Percentiles rank a stretch among this genome's conserved stretches.
These are phyloP conservation scores for Claviceps sp. DNA, from an alignment of 2,329 filamentous ascomycete species.

Conservation along the genomic window DNA sequence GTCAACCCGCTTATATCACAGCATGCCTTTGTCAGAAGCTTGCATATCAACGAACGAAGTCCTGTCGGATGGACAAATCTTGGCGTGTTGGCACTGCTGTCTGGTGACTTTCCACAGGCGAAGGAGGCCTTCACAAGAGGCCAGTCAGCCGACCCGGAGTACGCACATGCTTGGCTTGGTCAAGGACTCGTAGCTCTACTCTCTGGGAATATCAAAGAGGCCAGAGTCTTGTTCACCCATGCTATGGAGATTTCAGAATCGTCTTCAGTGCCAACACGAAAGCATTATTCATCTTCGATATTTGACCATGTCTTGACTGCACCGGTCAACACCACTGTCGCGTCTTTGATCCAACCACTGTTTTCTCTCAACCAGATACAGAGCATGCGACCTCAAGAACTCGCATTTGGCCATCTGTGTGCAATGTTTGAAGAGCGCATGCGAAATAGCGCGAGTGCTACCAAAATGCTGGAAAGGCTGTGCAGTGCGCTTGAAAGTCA, in stretches of 20 bases:
- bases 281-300: slow-evolving; percentile 64
- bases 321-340: slow-evolving; percentile 34
- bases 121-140: slow-evolving; percentile 82
- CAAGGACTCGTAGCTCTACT: slow-evolving; percentile 76
- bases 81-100: slow-evolving; percentile 70
- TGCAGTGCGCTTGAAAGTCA: slow-evolving; percentile 61
- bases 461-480: slow-evolving; percentile 49
- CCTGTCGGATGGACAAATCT: slow-evolving; percentile 83
- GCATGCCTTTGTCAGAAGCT: slow-evolving; percentile 80
- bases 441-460: slow-evolving; percentile 51
- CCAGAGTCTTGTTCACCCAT: slow-evolving; percentile 76
- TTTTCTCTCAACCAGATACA: slow-evolving; percentile 78
- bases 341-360: slow-evolving; percentile 66
- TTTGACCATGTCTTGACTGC: slow-evolving; percentile 68
- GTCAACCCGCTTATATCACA: slow-evolving; percentile 81
- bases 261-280: slow-evolving; percentile 56
- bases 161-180: slow-evolving; percentile 84
- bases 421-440: slow-evolving; percentile 74
- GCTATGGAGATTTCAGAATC: slow-evolving; percentile 86
- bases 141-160: slow-evolving; percentile 90
- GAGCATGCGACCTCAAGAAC: slow-evolving; percentile 54
- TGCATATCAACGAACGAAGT: slow-evolving; percentile 85
- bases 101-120: slow-evolving; percentile 73
- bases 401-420: slow-evolving; percentile 63
- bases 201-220: slow-evolving; percentile 61